Conservation (phyloP, 1,284 basidiomycete genomes). For the Omphalotus olearius region DNA sequence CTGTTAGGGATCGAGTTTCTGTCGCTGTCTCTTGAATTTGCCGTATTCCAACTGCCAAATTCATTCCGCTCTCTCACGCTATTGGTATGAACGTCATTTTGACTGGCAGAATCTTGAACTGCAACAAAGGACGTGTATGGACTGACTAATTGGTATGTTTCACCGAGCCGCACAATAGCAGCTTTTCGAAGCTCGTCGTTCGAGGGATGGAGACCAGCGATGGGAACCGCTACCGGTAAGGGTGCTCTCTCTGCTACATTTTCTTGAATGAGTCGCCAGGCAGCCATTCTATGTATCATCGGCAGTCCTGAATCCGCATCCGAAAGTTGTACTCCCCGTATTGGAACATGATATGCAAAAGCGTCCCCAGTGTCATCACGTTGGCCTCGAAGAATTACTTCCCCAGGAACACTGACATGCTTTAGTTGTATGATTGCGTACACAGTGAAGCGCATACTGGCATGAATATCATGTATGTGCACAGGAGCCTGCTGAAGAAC, state of each 20-base stretch:
- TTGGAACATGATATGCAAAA: constrained; percentile 32
- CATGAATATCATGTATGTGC: constrained; percentile 35
- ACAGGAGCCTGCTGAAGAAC: constrained; percentile 41
- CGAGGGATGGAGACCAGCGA: constrained; percentile 16
- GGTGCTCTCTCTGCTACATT: constrained; percentile 29
- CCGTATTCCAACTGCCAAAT: constrained; percentile 12
- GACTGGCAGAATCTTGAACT: constrained; percentile 26
- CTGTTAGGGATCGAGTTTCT: not conserved
- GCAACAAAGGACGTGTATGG: constrained; percentile 55
- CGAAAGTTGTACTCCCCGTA: constrained; percentile 34
- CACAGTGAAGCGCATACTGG: constrained; percentile 40
- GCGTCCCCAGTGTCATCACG: constrained; percentile 26
- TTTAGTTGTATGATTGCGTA: constrained; percentile 38
- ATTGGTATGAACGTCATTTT: not conserved
- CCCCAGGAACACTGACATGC: constrained; percentile 28
- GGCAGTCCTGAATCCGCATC: constrained; percentile 27
- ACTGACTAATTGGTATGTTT: constrained; percentile 48
- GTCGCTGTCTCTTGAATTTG: not conserved
- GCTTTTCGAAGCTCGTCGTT: constrained; percentile 35
- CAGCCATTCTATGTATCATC: constrained; percentile 51
- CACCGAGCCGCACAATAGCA: constrained; percentile 43
- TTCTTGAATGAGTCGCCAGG: constrained; percentile 45
- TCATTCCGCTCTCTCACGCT: not conserved
- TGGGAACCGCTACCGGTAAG: constrained; percentile 25
- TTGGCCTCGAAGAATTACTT: constrained; percentile 35